A percentile compares a stretch with the other conserved stretches of the same genome.
Evolutionary conservation across 139 green algal species (phyloP).

Genomic region (Zygnema cylindricum): DNA sequence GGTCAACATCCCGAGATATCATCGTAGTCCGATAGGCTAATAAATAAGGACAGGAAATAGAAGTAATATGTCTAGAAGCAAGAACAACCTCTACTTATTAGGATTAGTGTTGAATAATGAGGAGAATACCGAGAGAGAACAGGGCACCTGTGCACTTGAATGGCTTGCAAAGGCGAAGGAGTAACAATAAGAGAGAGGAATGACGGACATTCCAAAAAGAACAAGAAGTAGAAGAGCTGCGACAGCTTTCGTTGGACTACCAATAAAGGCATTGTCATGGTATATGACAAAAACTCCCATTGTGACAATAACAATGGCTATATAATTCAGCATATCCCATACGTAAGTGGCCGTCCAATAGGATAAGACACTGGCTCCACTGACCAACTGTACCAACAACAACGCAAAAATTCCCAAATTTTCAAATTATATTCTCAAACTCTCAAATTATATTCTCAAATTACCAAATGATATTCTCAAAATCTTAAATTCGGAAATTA

Average conservation of each 20-base stretch:
- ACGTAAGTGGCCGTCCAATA: conserved; percentile 63
- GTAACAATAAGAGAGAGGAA: conserved; percentile 64
- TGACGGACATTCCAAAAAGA: conserved; percentile 55
- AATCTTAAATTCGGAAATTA: no score
- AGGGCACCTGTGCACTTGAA: conserved; percentile 54
- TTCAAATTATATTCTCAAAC: neutral
- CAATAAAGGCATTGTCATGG: conserved; percentile 40
- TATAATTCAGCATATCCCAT: conserved; percentile 60
- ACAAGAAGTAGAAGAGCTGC: conserved; percentile 58
- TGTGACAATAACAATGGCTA: conserved; percentile 74
- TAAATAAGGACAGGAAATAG: no score
- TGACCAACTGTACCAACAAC: conserved; percentile 67
- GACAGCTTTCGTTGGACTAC: conserved; percentile 40
- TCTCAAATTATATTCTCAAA: neutral
- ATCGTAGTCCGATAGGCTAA: no score
- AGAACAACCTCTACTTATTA: no score
- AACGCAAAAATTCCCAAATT: conserved; percentile 8
- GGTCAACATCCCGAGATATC: no score
- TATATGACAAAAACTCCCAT: conserved; percentile 78
- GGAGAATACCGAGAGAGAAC: no score
- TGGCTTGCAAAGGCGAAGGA: conserved; percentile 63
- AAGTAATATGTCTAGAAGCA: no score
- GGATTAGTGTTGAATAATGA: no score
- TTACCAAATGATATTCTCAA: neutral
- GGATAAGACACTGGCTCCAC: conserved; percentile 47